Percentiles rank a stretch among this genome's conserved stretches.
Evolutionary conservation across 805 yeast genomes (phyloP).

Genomic region (Metschnikowia sp.): DNA sequence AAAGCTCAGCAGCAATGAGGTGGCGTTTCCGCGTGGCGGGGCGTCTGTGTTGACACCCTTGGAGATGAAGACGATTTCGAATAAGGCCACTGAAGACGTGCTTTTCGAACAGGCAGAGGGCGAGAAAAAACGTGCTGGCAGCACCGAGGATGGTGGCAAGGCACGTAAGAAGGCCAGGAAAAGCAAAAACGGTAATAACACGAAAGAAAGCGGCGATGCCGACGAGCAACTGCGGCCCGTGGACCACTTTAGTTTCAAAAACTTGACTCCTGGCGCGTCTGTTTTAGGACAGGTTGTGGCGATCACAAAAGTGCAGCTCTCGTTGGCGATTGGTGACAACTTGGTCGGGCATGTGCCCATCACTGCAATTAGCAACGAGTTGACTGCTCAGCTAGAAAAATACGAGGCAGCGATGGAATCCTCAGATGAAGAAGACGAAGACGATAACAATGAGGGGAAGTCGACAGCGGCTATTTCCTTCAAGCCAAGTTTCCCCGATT

Average conservation of each 20-base stretch:
- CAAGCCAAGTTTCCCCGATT: conserved; percentile 51
- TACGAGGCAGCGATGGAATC: conserved; percentile 44
- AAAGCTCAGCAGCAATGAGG: conserved; percentile 43
- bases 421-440: conserved; percentile 29
- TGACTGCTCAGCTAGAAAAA: conserved; percentile 56
- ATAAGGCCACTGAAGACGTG: conserved; percentile 88
- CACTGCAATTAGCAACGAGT: conserved; percentile 63
- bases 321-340: conserved; percentile 75
- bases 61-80: conserved; percentile 88
- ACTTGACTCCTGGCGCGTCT: conserved; percentile 64
- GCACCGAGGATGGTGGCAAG: conserved; percentile 23
- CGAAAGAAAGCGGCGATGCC: conserved; percentile 13
- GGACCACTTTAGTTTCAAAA: conserved; percentile 61
- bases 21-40: conserved; percentile 95
- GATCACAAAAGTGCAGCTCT: conserved; percentile 60
- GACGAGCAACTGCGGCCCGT: conserved; percentile 42
- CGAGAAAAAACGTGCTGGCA: conserved; percentile 26
- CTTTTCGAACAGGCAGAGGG: conserved; percentile 55
- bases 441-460: conserved; percentile 34
- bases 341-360: conserved; percentile 76
- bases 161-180: conserved; percentile 23
- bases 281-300: conserved; percentile 74
- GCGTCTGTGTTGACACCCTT: conserved; percentile 79
- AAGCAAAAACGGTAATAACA: conserved; percentile 6
- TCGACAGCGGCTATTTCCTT: conserved; percentile 22